These are phyloP conservation scores for Cordyceps fumosorosea DNA, from an alignment of 2,329 filamentous ascomycete genomes.

Conservation along the genomic window DNA sequence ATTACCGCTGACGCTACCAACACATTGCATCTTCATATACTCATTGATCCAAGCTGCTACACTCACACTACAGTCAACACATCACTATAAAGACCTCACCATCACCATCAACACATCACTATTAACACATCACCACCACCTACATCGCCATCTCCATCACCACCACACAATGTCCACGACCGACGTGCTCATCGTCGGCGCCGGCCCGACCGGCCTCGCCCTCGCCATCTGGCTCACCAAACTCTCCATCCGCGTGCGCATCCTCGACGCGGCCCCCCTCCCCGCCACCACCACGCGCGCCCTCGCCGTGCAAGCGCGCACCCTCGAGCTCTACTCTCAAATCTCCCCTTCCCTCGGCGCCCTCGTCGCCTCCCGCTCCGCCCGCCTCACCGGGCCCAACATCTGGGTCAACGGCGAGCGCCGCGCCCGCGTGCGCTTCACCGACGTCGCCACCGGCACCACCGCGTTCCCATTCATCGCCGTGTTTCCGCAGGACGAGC, in stretches of 20 bases:
- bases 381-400: constrained; percentile 1
- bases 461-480: not conserved
- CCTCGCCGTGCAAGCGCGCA: constrained; percentile 5
- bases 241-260: constrained; percentile 5
- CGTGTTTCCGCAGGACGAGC: constrained; percentile 6
- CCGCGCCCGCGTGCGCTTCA: not conserved
- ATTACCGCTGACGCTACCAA: no score
- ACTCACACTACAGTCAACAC: no score
- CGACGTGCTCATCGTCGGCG: constrained; percentile 11
- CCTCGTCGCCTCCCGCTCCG: not conserved
- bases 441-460: not conserved
- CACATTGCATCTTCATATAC: not conserved
- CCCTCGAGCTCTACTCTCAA: constrained; percentile 10
- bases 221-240: constrained; percentile 13
- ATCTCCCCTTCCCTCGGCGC: constrained; percentile 1
- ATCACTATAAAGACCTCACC: no score
- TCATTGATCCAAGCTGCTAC: not conserved
- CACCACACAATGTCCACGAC: not conserved
- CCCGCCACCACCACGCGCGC: constrained; percentile 9
- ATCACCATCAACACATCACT: no score
- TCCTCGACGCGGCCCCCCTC: constrained; percentile 4
- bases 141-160: not conserved
- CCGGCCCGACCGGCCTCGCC: constrained; percentile 10
- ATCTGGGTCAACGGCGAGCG: constrained; percentile 6
- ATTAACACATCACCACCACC: not conserved